Conservation (phyloP, 805 yeast genomes). For the Kodamaea restingae region DNA sequence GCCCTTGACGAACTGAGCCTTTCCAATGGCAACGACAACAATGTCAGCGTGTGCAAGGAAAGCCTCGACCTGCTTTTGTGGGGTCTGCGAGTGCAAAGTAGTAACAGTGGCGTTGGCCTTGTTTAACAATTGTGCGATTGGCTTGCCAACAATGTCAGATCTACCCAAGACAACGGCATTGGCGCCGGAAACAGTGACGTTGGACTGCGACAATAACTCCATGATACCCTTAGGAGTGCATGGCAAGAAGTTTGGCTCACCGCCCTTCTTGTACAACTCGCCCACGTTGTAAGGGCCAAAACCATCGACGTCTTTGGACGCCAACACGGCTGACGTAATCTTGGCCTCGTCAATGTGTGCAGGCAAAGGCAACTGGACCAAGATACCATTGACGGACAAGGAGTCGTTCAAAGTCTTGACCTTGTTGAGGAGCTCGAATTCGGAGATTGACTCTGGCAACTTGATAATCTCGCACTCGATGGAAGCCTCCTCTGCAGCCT, state of each 20-base stretch:
- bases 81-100: constrained; percentile 64
- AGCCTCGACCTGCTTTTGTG: constrained; percentile 43
- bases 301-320: constrained; percentile 78
- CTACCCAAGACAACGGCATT: constrained; percentile 83
- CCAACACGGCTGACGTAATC: constrained; percentile 62
- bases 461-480: constrained; percentile 58
- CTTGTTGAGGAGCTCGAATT: constrained; percentile 50
- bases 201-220: constrained; percentile 55
- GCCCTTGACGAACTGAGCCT: constrained; percentile 65
- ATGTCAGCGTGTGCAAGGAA: constrained; percentile 63
- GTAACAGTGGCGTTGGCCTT: constrained; percentile 76
- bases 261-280: constrained; percentile 69
- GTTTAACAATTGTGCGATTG: constrained; percentile 66
- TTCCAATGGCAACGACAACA: constrained; percentile 75
- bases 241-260: constrained; percentile 67
- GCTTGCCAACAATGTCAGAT: constrained; percentile 83
- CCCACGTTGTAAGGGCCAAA: constrained; percentile 76
- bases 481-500: constrained; percentile 70
- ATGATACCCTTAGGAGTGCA: constrained; percentile 84
- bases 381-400: constrained; percentile 60
- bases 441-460: constrained; percentile 53
- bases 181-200: constrained; percentile 55
- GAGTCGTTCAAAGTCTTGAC: constrained; percentile 58
- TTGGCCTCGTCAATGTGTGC: constrained; percentile 61
- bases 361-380: constrained; percentile 78